phyloP scores from a whole-genome alignment of 1,284 basidiomycete species.

The Erythrobasidium hasegawianum region DNA sequence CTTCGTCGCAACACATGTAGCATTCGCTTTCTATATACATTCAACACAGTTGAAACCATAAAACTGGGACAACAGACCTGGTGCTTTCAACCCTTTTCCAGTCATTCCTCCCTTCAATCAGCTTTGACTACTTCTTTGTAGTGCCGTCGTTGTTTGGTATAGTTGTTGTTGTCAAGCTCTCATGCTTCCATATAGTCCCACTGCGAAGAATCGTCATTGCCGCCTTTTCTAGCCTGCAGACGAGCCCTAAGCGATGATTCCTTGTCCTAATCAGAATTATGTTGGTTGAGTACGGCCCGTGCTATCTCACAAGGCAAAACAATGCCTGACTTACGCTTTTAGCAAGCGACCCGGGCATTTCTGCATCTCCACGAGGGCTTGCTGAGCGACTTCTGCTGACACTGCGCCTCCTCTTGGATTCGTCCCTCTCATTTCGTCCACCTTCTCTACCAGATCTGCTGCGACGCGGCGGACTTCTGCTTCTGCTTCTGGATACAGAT shows the following conservation, averaged over 20 bases:
- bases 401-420: neutral
- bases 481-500: neutral
- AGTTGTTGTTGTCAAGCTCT: too few species aligned
- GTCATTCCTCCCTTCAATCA: too few species aligned
- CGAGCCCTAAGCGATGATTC: neutral
- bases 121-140: too few species aligned
- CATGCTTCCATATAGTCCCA: conserved; percentile 1
- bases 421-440: neutral
- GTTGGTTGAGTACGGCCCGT: too few species aligned
- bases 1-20: neutral
- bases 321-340: too few species aligned
- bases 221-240: neutral
- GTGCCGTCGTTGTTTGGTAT: too few species aligned
- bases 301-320: too few species aligned
- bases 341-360: neutral
- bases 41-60: too few species aligned
- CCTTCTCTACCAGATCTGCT: neutral
- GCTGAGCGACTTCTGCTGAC: neutral
- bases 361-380: neutral
- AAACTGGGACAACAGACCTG: too few species aligned
- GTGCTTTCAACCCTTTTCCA: too few species aligned
- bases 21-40: neutral
- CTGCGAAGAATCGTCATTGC: conserved; percentile 1
- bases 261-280: neutral
- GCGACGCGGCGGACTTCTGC: neutral